Evolutionary conservation across 805 yeast genomes (phyloP).

Genomic region (Spencermartinsiella europaea): DNA sequence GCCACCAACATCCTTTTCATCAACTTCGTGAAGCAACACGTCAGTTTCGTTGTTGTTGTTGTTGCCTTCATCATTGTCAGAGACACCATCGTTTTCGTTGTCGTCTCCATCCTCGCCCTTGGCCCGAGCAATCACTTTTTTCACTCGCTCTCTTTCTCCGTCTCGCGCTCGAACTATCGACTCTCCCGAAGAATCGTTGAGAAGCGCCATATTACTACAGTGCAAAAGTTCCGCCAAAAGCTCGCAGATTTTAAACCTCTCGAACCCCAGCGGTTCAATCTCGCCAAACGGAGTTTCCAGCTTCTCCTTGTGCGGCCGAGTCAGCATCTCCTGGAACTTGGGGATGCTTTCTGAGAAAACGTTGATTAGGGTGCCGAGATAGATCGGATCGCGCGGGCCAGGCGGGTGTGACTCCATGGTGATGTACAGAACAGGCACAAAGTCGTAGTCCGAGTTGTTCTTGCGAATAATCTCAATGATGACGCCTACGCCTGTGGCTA

Average conservation of each 20-base stretch:
- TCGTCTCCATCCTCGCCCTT: slow-evolving; percentile 24
- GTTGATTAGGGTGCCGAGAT: slow-evolving; percentile 76
- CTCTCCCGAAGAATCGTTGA: slow-evolving; percentile 74
- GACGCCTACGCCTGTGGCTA: slow-evolving; percentile 91
- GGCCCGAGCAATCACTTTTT: slow-evolving; percentile 26
- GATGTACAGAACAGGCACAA: slow-evolving; percentile 75
- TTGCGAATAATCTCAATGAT: slow-evolving; percentile 91
- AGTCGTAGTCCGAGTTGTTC: slow-evolving; percentile 93
- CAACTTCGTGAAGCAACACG: not conserved
- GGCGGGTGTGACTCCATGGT: slow-evolving; percentile 90
- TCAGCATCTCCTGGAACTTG: slow-evolving; percentile 59
- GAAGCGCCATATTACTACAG: slow-evolving; percentile 93
- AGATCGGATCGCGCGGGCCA: slow-evolving; percentile 85
- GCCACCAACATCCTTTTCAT: slow-evolving; percentile 24
- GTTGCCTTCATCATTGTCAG: slow-evolving; percentile 15
- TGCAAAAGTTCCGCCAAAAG: slow-evolving; percentile 89
- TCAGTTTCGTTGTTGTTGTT: not conserved
- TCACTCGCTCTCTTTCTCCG: slow-evolving; percentile 51
- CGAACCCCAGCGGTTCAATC: slow-evolving; percentile 79
- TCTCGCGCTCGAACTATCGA: slow-evolving; percentile 66
- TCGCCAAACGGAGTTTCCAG: slow-evolving; percentile 62
- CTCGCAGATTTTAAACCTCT: slow-evolving; percentile 85
- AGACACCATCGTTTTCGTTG: slow-evolving; percentile 12
- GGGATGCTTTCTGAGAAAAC: slow-evolving; percentile 73
- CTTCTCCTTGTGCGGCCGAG: slow-evolving; percentile 29